Evolutionary conservation across 768 basidiomycete species (phyloP).

Genomic region (Kockovaella imperatae): DNA sequence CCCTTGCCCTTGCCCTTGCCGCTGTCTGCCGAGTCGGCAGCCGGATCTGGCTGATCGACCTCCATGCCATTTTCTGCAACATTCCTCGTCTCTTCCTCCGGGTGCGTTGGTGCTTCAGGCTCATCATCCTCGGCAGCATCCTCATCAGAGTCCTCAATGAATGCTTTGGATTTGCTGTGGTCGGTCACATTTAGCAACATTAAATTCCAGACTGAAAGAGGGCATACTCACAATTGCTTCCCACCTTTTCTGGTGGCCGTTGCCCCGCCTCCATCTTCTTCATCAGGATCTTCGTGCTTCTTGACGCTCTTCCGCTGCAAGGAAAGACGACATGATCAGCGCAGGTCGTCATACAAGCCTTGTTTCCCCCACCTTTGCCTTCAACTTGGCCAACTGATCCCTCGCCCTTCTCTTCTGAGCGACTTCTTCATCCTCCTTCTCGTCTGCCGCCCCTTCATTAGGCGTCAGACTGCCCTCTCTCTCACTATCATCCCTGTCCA

Average conservation of each 20-base stretch:
- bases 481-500: slow-evolving; percentile 5
- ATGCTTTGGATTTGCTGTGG: slow-evolving; percentile 78
- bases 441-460: slow-evolving; percentile 5
- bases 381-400: slow-evolving; percentile 17
- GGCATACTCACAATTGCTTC: slow-evolving; percentile 13
- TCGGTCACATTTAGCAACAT: slow-evolving; percentile 3
- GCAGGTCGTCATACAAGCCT: too few species aligned
- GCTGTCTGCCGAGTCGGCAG: too few species aligned
- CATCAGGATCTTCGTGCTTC: slow-evolving; percentile 37
- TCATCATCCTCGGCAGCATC: slow-evolving; percentile 22
- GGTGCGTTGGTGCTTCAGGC: not conserved
- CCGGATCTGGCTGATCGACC: too few species aligned
- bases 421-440: slow-evolving; percentile 12
- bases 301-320: slow-evolving; percentile 34
- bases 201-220: not conserved
- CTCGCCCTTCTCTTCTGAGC: slow-evolving; percentile 10
- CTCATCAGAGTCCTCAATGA: slow-evolving; percentile 76
- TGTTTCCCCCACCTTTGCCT: slow-evolving; percentile 22
- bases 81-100: not conserved
- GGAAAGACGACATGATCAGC: too few species aligned
- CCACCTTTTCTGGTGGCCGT: slow-evolving; percentile 15
- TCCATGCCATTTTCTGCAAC: too few species aligned
- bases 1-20: too few species aligned
- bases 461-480: not conserved
- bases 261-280: slow-evolving; percentile 23